Base-by-base conservation (phyloP, 2,329 filamentous ascomycete species). In the Waltergamsia citrina region DNA sequence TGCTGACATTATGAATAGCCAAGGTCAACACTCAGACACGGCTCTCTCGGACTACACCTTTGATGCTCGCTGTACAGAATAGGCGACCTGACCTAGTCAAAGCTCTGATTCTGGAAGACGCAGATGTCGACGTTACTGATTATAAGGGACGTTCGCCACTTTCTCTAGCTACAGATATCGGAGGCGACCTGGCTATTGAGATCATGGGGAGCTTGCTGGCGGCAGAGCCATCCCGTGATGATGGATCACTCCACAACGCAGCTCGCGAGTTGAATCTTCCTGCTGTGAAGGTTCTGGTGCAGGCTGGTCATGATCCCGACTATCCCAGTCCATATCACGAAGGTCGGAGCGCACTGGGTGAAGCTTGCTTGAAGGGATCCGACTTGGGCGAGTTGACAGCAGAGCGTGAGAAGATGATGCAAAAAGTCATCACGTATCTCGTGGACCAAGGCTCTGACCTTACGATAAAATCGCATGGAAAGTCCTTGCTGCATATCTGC, bases 191-290 rank as follows among this genome's bases (percentile, higher is more conserved):
- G 10, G 64, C 68, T 1, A 67, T 67, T 14, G 57, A 62, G 8
- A 69, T 76, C 52, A 67, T 75, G 67, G 57, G 60, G 3, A 65
- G 62, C 33, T 51, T 81, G 1, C 58, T 79, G 5, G 65, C 65
- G 0, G 67, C 71, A 0, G 69, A 72, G 15, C 70, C 74, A 1
- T 65, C 69, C 2, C 64, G 60, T 27, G 74, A 82, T 37, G 78
- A 84, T 38, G 77, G 78, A 1, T 81, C 75, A 2, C 59, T 84
- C 4, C 78, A 83, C 44, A 77, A 80, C 39, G 74, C 77, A 4
- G 70, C 77, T 0, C 62, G 72, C 10, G 65, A 71, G 30, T 59
- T 82, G 15, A 74, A 80, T 41, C 41, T 77, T 0, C 54, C 67
- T 10, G 69, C 68, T 2, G 69, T 79, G 40, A 61, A 64, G 32